Percentiles rank a stretch among this genome's conserved stretches.
Evolutionary conservation across 1,284 basidiomycete genomes (phyloP).

Genomic region (Austroboletus sp.): DNA sequence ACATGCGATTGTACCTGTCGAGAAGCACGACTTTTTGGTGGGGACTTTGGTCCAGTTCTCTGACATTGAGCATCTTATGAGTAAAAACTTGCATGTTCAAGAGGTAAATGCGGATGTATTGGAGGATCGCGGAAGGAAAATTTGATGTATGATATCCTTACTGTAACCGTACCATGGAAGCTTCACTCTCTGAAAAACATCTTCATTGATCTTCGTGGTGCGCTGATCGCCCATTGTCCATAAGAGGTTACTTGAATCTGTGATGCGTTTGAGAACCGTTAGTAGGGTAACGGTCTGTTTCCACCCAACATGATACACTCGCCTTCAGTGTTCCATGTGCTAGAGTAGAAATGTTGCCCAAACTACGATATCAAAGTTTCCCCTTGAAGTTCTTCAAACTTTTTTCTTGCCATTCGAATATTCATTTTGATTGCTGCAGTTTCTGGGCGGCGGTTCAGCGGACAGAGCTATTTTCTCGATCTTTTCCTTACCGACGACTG

Average conservation of each 20-base stretch:
- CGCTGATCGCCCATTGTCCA: too few species aligned
- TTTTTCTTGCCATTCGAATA: slow-evolving; percentile 70
- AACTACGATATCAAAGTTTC: slow-evolving; percentile 37
- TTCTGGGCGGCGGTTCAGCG: slow-evolving; percentile 42
- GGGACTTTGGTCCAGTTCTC: slow-evolving; percentile 50
- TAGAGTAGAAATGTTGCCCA: background rate
- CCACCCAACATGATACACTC: background rate
- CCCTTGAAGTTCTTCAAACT: slow-evolving; percentile 78
- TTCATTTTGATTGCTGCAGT: slow-evolving; percentile 79
- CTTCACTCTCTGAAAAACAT: background rate
- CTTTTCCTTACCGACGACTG: slow-evolving; percentile 64
- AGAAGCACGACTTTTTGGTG: slow-evolving; percentile 23
- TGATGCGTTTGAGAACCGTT: background rate
- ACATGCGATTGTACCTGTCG: slow-evolving; percentile 29
- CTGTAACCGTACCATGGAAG: slow-evolving; percentile 7
- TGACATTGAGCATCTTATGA: slow-evolving; percentile 47
- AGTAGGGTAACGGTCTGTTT: background rate
- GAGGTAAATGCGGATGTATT: slow-evolving; percentile 49
- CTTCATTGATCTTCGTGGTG: background rate
- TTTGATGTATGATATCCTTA: slow-evolving; percentile 11
- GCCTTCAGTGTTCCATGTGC: background rate
- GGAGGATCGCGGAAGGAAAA: slow-evolving; percentile 5
- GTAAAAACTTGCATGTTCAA: slow-evolving; percentile 26
- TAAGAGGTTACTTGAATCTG: background rate
- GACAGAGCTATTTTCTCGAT: background rate